These are phyloP conservation scores for Salvia miltiorrhiza DNA, from an alignment of 257 asterid genomes.

Conservation along the genomic window DNA sequence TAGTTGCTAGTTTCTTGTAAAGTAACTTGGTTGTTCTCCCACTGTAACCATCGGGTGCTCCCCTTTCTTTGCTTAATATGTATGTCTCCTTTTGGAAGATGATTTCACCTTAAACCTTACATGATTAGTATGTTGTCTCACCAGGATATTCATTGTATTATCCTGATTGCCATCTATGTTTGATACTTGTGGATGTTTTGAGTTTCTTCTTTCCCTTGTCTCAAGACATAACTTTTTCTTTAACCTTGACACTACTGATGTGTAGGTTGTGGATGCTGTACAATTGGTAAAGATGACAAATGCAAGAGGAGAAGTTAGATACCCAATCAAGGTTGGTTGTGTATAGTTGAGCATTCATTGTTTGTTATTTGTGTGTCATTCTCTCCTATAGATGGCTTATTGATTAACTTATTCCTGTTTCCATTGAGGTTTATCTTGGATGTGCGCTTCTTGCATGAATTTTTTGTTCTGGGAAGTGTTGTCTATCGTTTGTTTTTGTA, in stretches of 20 bases:
- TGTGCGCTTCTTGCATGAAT: not conserved
- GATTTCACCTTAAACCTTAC: not conserved
- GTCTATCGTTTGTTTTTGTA: not conserved
- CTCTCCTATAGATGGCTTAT: not conserved
- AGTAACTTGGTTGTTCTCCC: not conserved
- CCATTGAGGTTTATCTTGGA: not conserved
- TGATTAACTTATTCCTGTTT: not conserved
- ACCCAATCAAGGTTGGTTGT: constrained; percentile 77
- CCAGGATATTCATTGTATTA: not conserved
- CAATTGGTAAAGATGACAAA: constrained; percentile 81
- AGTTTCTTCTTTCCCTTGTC: constrained; percentile 10
- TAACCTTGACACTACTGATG: not conserved
- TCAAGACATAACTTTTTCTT: not conserved
- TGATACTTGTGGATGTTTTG: not conserved
- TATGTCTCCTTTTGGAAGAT: not conserved
- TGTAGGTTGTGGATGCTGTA: constrained; percentile 89
- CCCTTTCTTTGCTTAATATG: not conserved
- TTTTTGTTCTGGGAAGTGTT: not conserved
- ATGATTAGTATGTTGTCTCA: not conserved
- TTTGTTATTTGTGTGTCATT: constrained; percentile 4
- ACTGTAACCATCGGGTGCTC: not conserved
- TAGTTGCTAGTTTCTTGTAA: not conserved
- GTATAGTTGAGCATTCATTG: not conserved
- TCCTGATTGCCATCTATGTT: not conserved
- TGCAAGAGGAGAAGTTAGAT: constrained; percentile 78